Conservation (phyloP, 2,329 filamentous ascomycete species). For the Neofusicoccum laricinum region DNA sequence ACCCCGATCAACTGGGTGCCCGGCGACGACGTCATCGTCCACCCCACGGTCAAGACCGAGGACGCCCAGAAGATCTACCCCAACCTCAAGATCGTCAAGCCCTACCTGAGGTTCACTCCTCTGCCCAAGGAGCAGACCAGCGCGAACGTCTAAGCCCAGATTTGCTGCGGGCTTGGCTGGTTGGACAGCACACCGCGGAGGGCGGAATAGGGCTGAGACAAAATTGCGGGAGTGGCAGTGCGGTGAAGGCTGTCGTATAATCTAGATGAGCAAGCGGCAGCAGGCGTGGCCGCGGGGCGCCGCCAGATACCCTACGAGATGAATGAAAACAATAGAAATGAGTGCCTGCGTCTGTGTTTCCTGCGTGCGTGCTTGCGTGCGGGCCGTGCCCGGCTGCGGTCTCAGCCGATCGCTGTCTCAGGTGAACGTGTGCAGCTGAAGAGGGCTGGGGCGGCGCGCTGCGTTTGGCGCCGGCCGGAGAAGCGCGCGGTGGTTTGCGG, state of each 20-base stretch:
- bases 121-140: conserved; percentile 51
- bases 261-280: conserved; percentile 20
- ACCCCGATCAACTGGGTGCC: conserved; percentile 89
- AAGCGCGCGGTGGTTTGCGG: background rate
- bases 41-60: conserved; percentile 76
- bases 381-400: background rate
- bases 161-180: background rate
- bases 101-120: conserved; percentile 68
- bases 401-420: background rate
- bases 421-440: conserved; percentile 4
- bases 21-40: conserved; percentile 90
- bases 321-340: conserved; percentile 14
- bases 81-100: conserved; percentile 61
- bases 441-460: background rate
- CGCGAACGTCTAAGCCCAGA: conserved; percentile 16
- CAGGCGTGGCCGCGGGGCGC: conserved; percentile 21
- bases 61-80: conserved; percentile 88
- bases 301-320: conserved; percentile 27
- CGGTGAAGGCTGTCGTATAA: background rate
- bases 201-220: conserved; percentile 13
- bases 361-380: background rate
- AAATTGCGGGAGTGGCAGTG: background rate
- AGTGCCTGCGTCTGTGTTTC: conserved; percentile 1
- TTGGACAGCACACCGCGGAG: background rate
- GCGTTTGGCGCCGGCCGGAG: background rate